Evolutionary conservation across 768 basidiomycete species (phyloP), one percentile per base, ranked within the genome.

Genomic region (Kwoniella bestiolae): DNA sequence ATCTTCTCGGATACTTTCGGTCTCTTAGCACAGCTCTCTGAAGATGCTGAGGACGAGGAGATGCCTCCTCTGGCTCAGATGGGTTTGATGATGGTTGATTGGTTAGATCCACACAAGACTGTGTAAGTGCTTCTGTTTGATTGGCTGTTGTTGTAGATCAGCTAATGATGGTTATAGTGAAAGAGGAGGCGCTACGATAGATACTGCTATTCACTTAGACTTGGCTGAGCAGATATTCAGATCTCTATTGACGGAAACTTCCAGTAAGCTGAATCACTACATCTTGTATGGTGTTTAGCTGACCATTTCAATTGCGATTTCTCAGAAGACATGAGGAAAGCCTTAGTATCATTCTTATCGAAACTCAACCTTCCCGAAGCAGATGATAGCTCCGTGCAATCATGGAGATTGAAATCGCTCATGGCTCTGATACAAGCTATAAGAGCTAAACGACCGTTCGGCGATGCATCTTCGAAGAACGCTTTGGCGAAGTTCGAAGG

Each of bases 71-170:
- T 90, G 0, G 82, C 86, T 21, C 90, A 92, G 73, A 87, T 92
- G 63, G 88, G 87, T 0, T 82, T 88, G n/a, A 85, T 94, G 81
- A 85, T 94, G 74, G 84, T 89, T 2, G 92, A 94, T 69, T 95
- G 93, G 92, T 91, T 90, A 3, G 89, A 94, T 76, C 90, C 91
- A 0, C 84, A 86, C 74, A 92, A 91, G 73, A 85, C 86, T 35
- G 85, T 86, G 83, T 83, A 53, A 67, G 83, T 77, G 65, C 12
- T 29, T 23, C 29, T 23, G 47, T 9, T 28, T 29, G 28, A 50
- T 12, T 7, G 7, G 4, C 21, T 49, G 21, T 5, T 18, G 58
- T 8, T 6, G 31, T 8, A 44, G 5, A 31, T 44, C 21, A 23
- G 18, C 18, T 9, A 52, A 14, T 8, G n/a, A 31, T 31, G 61